These are phyloP conservation scores for Phoma sp. DNA, from an alignment of 2,329 filamentous ascomycete genomes.

Conservation along the genomic window DNA sequence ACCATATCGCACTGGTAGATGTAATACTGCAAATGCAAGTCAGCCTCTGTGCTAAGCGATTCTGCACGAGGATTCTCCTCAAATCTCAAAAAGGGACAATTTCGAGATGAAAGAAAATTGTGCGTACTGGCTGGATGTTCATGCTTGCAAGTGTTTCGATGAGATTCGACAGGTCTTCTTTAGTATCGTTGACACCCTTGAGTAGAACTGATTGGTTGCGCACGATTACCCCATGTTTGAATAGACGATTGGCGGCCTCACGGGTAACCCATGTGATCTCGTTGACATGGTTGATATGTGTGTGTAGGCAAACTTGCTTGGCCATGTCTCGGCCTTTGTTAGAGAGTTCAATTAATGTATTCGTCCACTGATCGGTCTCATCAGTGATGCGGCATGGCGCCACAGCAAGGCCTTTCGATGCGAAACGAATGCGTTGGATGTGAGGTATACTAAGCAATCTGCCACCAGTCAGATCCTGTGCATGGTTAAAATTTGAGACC, in stretches of 20 bases:
- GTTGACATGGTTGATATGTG: slow-evolving; percentile 68
- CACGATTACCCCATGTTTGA: slow-evolving; percentile 60
- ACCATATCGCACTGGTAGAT: slow-evolving; percentile 72
- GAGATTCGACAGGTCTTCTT: slow-evolving; percentile 60
- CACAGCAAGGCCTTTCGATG: slow-evolving; percentile 67
- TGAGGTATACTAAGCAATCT: slow-evolving; percentile 64
- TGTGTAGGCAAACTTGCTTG: slow-evolving; percentile 68
- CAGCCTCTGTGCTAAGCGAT: neutral
- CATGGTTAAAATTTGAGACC: too few relatives aligned
- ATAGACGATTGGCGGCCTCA: slow-evolving; percentile 59
- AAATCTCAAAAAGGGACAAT: neutral
- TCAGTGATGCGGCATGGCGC: slow-evolving; percentile 64
- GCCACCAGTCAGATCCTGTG: neutral
- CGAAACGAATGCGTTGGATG: slow-evolving; percentile 66
- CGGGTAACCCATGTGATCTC: slow-evolving; percentile 68
- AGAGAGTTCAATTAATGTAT: slow-evolving; percentile 59
- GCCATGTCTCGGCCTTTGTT: slow-evolving; percentile 59
- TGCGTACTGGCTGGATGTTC: slow-evolving; percentile 63
- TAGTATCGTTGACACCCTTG: slow-evolving; percentile 64
- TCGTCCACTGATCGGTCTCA: slow-evolving; percentile 59
- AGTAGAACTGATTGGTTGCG: slow-evolving; percentile 68
- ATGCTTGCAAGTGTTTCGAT: slow-evolving; percentile 63
- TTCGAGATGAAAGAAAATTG: neutral
- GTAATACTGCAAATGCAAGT: slow-evolving; percentile 59
- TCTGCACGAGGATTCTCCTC: neutral